Conservation (phyloP, 306 rosid species). For the Phaseolus lunatus region DNA sequence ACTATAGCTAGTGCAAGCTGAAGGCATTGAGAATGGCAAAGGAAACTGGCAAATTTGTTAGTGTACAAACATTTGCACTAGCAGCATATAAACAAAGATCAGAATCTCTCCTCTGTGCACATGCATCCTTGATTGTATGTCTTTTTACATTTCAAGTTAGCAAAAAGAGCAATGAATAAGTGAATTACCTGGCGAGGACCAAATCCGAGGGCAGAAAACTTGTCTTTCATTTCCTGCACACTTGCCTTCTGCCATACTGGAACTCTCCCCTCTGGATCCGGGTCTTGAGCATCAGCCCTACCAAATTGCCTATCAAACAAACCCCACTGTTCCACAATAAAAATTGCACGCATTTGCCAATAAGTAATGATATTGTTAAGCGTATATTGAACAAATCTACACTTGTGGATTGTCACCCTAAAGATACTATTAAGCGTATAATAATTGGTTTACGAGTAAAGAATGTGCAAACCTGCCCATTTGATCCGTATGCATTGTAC, state of each 20-base stretch:
- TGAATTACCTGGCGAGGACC: conserved; percentile 93
- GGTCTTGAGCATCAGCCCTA: conserved; percentile 82
- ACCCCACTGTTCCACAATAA: conserved; percentile 77
- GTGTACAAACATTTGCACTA: background rate
- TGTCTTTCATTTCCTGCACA: conserved; percentile 89
- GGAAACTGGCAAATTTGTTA: background rate
- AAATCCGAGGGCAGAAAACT: conserved; percentile 82
- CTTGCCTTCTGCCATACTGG: conserved; percentile 87
- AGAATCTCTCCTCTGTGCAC: conserved; percentile 2
- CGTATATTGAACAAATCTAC: background rate
- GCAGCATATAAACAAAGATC: conserved; percentile 1
- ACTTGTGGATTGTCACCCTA: conserved; percentile 7
- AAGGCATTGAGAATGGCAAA: conserved; percentile 8
- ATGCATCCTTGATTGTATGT: background rate
- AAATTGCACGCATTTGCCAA: conserved; percentile 16
- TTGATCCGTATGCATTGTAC: conserved; percentile 92
- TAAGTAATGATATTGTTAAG: background rate
- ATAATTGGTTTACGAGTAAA: background rate
- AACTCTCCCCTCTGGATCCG: conserved; percentile 95
- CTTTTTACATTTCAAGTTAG: conserved; percentile 29
- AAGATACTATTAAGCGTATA: background rate
- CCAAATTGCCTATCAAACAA: conserved; percentile 86
- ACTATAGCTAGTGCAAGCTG: conserved; percentile 17
- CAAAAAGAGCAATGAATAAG: conserved; percentile 21
- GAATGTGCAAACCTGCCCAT: conserved; percentile 75